Conservation (phyloP, 2,329 filamentous ascomycete genomes). For the Talaromyces sp. region DNA sequence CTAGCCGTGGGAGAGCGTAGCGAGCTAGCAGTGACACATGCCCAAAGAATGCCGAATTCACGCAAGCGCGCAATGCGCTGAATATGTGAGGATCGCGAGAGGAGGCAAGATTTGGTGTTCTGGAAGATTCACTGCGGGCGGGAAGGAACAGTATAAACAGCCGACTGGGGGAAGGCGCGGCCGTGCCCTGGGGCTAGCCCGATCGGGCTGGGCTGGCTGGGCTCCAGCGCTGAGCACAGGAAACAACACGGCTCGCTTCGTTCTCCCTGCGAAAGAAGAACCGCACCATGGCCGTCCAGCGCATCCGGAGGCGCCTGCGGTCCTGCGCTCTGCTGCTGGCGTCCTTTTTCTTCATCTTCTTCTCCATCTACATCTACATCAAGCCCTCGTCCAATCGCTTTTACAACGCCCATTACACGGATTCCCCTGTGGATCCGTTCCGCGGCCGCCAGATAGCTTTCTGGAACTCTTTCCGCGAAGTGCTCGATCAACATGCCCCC, state of each 20-base stretch:
- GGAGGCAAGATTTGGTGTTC: background rate
- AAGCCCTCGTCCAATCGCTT: slow-evolving; percentile 14
- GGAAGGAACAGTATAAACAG: background rate
- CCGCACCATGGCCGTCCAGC: slow-evolving; percentile 9
- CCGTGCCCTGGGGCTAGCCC: background rate
- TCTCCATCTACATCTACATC: slow-evolving; percentile 34
- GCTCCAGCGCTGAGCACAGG: background rate
- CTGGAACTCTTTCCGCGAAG: slow-evolving; percentile 31
- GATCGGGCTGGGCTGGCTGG: background rate
- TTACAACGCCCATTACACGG: slow-evolving; percentile 12
- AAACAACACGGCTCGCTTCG: background rate
- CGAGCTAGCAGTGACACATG: background rate
- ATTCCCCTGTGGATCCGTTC: slow-evolving; percentile 13
- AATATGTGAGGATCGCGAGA: background rate
- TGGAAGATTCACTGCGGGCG: background rate
- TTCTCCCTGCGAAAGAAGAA: background rate
- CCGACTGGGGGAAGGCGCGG: background rate
- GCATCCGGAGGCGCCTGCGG: slow-evolving; percentile 9
- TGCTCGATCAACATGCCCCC: slow-evolving; percentile 28
- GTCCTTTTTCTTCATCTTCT: slow-evolving; percentile 16
- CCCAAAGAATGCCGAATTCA: background rate
- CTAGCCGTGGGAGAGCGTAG: background rate
- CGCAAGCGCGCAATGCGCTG: background rate
- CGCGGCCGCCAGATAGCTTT: slow-evolving; percentile 29
- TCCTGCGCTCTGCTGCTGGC: slow-evolving; percentile 9